Evolutionary conservation across 2,329 filamentous ascomycete genomes (phyloP), one percentile per base, ranked within the genome.

Genomic region (Fonsecaea monophora): DNA sequence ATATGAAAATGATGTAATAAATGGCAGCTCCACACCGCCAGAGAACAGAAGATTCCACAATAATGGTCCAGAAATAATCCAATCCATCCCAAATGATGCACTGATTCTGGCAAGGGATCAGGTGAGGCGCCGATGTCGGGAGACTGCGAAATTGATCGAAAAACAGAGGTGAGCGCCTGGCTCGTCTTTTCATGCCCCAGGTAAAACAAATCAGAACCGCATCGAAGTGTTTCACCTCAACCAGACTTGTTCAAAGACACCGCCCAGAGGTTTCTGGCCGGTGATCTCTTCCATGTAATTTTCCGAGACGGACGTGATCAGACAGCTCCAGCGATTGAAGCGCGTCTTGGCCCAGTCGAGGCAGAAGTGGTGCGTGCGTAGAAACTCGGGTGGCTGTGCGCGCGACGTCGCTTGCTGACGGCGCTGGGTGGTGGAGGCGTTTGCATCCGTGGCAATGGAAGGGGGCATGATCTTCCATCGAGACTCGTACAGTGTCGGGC

Each of bases 201-300:
- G 18, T 2, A 30, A 50, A 10, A 18, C 25, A 50, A 50, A 50
- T 30, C 45, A 25, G 45, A 4, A 4, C 21, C 21, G 45, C 7
- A 18, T 3, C 21, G 18, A 10, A 21, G 3, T 25, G 9, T 10
- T 48, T 65, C 60, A 73, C 67, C 56, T 72, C 55, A 73, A 60
- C 72, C 72, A 73, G 4, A 73, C 72, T 53, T 70, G 70, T 63
- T 73, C 71, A 53, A 73, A 73, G 18, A 73, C 70, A 18, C 71
- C 71, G 21, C 61, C 62, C 1, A 73, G 64, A 12, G 71, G 72
- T 53, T 69, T 73, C 48, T 69, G 56, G 4, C 61, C 69, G 5
- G 60, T 42, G 21, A 69, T 58, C 53, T 73, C 71, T 56, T 73
- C 71, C 66, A 73, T 69, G 58, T 61, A 71, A 45, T 68, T 70